Evolutionary conservation across 2,329 filamentous ascomycete genomes (phyloP), one percentile per base, ranked within the genome.

Genomic region (Colletotrichum siamense): DNA sequence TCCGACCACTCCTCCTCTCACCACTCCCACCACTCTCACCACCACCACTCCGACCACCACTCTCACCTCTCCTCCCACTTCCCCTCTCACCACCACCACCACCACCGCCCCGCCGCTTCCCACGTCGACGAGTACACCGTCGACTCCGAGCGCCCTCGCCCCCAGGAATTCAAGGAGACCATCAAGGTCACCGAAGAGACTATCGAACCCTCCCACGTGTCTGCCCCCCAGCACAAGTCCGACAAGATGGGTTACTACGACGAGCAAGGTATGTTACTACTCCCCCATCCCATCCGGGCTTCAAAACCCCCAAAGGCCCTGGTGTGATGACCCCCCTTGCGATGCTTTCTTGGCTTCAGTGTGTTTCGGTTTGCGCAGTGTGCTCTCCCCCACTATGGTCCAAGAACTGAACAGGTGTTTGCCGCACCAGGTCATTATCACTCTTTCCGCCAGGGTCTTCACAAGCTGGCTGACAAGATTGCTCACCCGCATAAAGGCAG

Each of bases 221-320:
- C 81, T 79, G 82, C 83, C 83, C 79, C 86, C 81, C 79, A 84
- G 79, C 84, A 86, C 76, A 87, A 89, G 82, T 85, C 86, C 86
- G 44, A 49, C 44, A 91, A 90, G 85, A 92, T 92, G 91, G 91
- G 90, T 86, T 92, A 92, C 89, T 92, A 91, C 89, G 90, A 92
- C 87, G 90, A 92, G 79, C 87, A 90, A 81, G 89, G 90, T 92
- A 85, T 85, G 90, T 81, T 72, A 62, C 26, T 22, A 34, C 24
- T 18, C 28, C 71, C 32, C 34, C 49, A 69, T 62, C 36, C 28
- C n/a, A 61, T 52, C 15, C 36, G 57, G 52, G 63, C 57, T 49
- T 52, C 52, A 59, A 63, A 34, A 34, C 49, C 44, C 34, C 36
- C 36, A 18, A 24, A 32, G 39, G 65, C 65, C 24, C 44, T 8